phyloP scores from a whole-genome alignment of 2,329 filamentous ascomycete genomes.

The Geosmithia putterillii region DNA sequence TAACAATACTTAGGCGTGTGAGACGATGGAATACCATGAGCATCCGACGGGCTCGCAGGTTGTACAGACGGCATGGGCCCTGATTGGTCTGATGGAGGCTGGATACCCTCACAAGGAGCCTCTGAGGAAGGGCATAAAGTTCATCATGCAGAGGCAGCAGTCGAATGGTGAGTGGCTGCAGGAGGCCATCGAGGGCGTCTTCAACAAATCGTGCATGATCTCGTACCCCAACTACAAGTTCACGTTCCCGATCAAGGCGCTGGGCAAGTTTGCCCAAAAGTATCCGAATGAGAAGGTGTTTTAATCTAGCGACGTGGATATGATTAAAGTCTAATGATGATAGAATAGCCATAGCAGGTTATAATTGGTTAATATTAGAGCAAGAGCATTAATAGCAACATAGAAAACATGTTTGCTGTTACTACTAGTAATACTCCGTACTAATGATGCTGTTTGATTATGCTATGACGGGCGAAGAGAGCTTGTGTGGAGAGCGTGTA shows the following conservation, averaged over 20 bases:
- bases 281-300: slow-evolving; percentile 58
- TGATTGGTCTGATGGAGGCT: slow-evolving; percentile 72
- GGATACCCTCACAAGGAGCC: slow-evolving; percentile 64
- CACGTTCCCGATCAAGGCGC: slow-evolving; percentile 82
- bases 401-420: not conserved
- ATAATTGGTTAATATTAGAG: not conserved
- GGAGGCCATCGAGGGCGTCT: slow-evolving; percentile 93
- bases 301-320: slow-evolving; percentile 2
- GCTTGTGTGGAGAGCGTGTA: no score
- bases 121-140: slow-evolving; percentile 59
- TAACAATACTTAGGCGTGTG: slow-evolving; percentile 47
- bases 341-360: not conserved
- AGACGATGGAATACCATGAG: slow-evolving; percentile 62
- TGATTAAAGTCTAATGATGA: not conserved
- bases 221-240: slow-evolving; percentile 99
- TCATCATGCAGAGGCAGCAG: slow-evolving; percentile 80
- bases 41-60: slow-evolving; percentile 71
- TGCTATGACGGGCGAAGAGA: no score
- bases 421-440: not conserved
- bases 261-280: slow-evolving; percentile 73
- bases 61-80: slow-evolving; percentile 88
- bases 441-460: no score
- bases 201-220: slow-evolving; percentile 99
- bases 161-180: slow-evolving; percentile 88
- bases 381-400: not conserved